Conservation (phyloP, 2,329 filamentous ascomycete species). For the Thelonectria blattea region DNA sequence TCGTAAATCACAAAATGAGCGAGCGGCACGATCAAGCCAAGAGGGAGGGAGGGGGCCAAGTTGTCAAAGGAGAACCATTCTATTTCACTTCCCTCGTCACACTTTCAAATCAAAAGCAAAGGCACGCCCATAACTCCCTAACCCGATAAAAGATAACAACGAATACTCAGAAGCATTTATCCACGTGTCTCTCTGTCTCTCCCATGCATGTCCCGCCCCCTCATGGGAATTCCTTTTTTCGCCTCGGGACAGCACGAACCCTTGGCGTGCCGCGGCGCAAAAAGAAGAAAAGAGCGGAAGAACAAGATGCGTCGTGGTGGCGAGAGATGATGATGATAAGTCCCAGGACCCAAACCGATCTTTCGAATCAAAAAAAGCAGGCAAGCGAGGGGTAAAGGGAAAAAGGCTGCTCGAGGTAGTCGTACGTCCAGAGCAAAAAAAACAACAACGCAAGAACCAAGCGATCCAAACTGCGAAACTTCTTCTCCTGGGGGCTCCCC, state of each 20-base stretch:
- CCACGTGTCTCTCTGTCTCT: conserved; percentile 22
- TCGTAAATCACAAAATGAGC: too few species aligned
- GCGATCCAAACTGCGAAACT: conserved; percentile 13
- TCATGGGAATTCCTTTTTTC: neutral
- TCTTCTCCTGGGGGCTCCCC: neutral
- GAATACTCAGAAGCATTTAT: conserved; percentile 25
- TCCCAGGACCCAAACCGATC: conserved; percentile 14
- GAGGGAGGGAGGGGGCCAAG: too few species aligned
- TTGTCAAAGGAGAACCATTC: conserved; percentile 24
- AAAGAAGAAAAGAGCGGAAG: conserved; percentile 12
- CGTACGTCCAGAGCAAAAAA: conserved; percentile 28
- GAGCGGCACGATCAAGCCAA: too few species aligned
- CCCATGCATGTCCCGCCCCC: conserved; percentile 4
- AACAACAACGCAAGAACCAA: conserved; percentile 20
- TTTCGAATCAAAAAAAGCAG: conserved; percentile 17
- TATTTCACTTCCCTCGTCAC: conserved; percentile 25
- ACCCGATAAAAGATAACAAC: conserved; percentile 26
- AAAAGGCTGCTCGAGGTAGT: conserved; percentile 22
- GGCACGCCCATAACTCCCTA: conserved; percentile 35
- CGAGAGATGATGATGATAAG: conserved; percentile 1
- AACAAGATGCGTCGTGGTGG: conserved; percentile 11
- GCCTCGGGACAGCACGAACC: conserved; percentile 5
- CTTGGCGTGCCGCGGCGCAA: neutral
- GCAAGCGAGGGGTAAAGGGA: neutral
- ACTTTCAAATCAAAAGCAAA: too few species aligned